Evolutionary conservation across 768 basidiomycete species (phyloP).

Genomic region (Boletus vermiculosoides): DNA sequence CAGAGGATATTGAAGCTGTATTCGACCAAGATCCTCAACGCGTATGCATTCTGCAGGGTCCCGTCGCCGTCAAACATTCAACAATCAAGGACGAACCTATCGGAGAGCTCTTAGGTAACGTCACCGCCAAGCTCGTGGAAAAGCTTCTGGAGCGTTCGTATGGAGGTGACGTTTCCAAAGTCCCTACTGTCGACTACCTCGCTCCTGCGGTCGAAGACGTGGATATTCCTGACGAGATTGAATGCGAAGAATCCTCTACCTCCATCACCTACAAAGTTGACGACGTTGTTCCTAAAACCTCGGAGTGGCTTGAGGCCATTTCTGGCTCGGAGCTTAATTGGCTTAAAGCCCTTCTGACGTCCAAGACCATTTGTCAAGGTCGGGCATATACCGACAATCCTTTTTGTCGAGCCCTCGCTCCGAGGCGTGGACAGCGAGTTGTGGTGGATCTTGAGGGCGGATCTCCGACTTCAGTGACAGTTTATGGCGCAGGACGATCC

Average conservation of each 20-base stretch:
- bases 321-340: slow-evolving; percentile 82
- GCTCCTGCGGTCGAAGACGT: slow-evolving; percentile 46
- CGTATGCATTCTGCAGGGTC: slow-evolving; percentile 96
- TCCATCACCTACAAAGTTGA: slow-evolving; percentile 53
- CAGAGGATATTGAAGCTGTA: slow-evolving; percentile 97
- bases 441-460: slow-evolving; percentile 53
- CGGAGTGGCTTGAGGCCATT: slow-evolving; percentile 80
- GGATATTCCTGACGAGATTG: slow-evolving; percentile 42
- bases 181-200: slow-evolving; percentile 87
- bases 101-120: slow-evolving; percentile 86
- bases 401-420: slow-evolving; percentile 79
- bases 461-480: slow-evolving; percentile 53
- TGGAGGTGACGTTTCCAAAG: slow-evolving; percentile 63
- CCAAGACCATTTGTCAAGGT: slow-evolving; percentile 84
- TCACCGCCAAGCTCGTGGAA: slow-evolving; percentile 73
- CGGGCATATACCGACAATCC: slow-evolving; percentile 85
- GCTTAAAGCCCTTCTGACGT: slow-evolving; percentile 82
- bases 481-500: slow-evolving; percentile 81
- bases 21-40: slow-evolving; percentile 99
- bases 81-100: slow-evolving; percentile 91
- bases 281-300: slow-evolving; percentile 52
- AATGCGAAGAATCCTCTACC: slow-evolving; percentile 41
- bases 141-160: slow-evolving; percentile 81
- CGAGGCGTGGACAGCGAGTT: slow-evolving; percentile 77
- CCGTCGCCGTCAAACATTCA: slow-evolving; percentile 89